phyloP scores from a whole-genome alignment of 2,329 filamentous ascomycete species.

The Exophiala phaeomuriformis region DNA sequence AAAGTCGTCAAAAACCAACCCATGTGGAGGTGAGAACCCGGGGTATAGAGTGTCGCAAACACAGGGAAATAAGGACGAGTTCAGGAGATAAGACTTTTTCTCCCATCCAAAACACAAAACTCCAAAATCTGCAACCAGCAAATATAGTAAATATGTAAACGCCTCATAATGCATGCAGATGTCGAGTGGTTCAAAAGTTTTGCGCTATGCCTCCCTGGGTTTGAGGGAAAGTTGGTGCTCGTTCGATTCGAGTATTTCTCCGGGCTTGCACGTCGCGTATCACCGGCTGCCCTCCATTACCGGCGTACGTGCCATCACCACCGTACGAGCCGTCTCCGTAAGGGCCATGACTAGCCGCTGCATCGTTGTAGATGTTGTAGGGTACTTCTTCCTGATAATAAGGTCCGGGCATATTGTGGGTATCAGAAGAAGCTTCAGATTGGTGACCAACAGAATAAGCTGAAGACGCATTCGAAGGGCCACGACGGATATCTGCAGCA shows the following conservation, averaged over 20 bases:
- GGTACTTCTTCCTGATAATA: slow-evolving; percentile 50
- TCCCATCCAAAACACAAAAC: neutral
- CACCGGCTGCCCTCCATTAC: slow-evolving; percentile 57
- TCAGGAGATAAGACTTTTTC: neutral
- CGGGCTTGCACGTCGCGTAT: slow-evolving; percentile 89
- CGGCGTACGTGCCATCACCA: slow-evolving; percentile 45
- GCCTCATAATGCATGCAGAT: no score
- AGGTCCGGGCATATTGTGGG: slow-evolving; percentile 39
- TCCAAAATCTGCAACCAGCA: neutral
- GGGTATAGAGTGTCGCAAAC: neutral
- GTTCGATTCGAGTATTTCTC: slow-evolving; percentile 91
- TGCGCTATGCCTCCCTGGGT: slow-evolving; percentile 81
- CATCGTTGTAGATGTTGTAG: slow-evolving; percentile 45
- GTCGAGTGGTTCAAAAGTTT: slow-evolving; percentile 63
- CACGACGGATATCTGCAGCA: slow-evolving; percentile 67
- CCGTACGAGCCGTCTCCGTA: slow-evolving; percentile 52
- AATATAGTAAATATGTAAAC: neutral
- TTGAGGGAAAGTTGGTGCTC: slow-evolving; percentile 77
- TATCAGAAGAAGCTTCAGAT: slow-evolving; percentile 58
- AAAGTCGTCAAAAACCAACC: slow-evolving; percentile 1
- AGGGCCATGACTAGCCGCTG: slow-evolving; percentile 40
- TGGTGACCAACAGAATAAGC: slow-evolving; percentile 64
- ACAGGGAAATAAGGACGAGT: neutral
- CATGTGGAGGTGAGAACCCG: neutral
- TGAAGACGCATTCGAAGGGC: slow-evolving; percentile 90